Percentiles rank a stretch among this genome's conserved stretches.
These are phyloP conservation scores for Erodium maritimum DNA, from an alignment of 345 rosid species.

Conservation along the genomic window DNA sequence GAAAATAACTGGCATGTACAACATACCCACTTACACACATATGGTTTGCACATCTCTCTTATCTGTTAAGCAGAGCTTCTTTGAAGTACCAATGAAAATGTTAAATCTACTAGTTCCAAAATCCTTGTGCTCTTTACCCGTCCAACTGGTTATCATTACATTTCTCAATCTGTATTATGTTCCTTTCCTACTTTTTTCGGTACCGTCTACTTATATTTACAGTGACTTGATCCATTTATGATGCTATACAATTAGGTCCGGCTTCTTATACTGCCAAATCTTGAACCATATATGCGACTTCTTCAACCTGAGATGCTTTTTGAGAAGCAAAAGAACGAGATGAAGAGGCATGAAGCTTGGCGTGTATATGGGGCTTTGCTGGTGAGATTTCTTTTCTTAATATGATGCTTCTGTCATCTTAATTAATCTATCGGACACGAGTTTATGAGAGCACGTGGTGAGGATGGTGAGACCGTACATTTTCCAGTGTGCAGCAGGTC, in stretches of 20 bases:
- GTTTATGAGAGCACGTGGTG: not conserved
- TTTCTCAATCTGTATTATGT: not conserved
- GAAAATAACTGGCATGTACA: not conserved
- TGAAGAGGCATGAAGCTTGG: constrained; percentile 92
- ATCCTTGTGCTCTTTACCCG: not conserved
- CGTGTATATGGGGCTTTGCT: constrained; percentile 76
- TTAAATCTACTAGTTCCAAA: too few relatives aligned
- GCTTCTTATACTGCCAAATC: constrained; percentile 67
- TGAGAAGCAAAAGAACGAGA: constrained; percentile 75
- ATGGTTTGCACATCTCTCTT: not conserved
- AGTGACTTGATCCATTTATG: constrained; percentile 7
- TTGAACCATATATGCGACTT: constrained; percentile 62
- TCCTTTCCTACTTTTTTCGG: not conserved
- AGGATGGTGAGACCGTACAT: not conserved
- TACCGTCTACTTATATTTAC: not conserved
- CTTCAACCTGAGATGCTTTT: constrained; percentile 84
- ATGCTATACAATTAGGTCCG: constrained; percentile 41
- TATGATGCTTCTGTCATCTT: constrained; percentile 4
- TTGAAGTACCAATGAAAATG: too few relatives aligned
- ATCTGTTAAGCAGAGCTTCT: too few relatives aligned
- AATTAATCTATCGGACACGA: not conserved
- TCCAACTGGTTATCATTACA: not conserved
- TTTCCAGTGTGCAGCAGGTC: constrained; percentile 70
- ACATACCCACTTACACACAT: not conserved
- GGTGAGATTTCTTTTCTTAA: constrained; percentile 31